Base-by-base conservation (phyloP, 192 early-diverging fungal species). In the Gigaspora rosea region DNA sequence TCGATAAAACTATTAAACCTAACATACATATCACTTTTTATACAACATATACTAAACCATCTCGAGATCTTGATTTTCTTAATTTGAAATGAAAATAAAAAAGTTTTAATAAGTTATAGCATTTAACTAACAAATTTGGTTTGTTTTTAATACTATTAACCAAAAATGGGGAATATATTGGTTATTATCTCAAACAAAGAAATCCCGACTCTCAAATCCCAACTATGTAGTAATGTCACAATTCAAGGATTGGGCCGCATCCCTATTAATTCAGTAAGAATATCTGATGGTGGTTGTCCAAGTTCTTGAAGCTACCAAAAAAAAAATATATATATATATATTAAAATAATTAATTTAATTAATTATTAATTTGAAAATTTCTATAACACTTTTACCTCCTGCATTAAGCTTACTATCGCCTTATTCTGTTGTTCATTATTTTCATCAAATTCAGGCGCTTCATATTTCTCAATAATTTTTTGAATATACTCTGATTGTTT, bases 201-300 rank as follows among this genome's bases (percentile, higher is more conserved):
- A 27, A 0, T 27, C 27, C 27, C 27, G 27, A 27, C 1, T 27
- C 27, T 27, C 27, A 27, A 27, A 27, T 1, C 1, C 1, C 27
- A 27, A 27, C 27, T 27, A 27, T 27, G 27, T 27, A 27, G 27
- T 27, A 27, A 27, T 27, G 27, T 27, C 27, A 27, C 27, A 27
- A 27, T 27, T 27, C 27, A 27, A 27, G 27, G 27, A 27, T 27
- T 27, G 27, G 27, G 27, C 27, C 27, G 90, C 54, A 92, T 77
- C 47, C 92, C 93, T 70, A 95, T 94, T 77, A 99, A 81, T 36
- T 95, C 92, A 75, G 94, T 90, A 74, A 99, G 80, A 22, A 99
- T 86, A 70, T 92, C 95, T 54, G 92, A 88, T 7, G 98, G 98
- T 22, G 98, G 98, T 78, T 98, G 95, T 47, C 98, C 98, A 59